Base-by-base conservation (phyloP, 73 alveolate species). In the Paramecium tetraurelia region DNA sequence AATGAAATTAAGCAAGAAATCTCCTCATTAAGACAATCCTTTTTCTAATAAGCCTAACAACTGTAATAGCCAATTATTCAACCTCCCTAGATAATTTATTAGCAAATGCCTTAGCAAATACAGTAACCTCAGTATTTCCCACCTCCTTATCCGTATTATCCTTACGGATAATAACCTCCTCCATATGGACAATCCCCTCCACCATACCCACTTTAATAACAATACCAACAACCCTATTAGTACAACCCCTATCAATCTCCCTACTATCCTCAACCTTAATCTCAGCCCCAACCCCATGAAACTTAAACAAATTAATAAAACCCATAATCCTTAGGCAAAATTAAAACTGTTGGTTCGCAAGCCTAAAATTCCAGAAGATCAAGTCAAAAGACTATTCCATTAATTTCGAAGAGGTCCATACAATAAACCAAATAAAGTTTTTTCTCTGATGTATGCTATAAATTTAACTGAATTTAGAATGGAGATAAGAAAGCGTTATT, bases 51-150 rank as follows among this genome's bases (percentile, higher is more conserved):
- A 36, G 29, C 48, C 6, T 80, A 41, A 80, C 24, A 80, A 44
- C 76, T 27, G 12, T 38, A 80, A 80, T 46, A 80, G 33, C 70
- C 70, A 22, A 22, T 43, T 3, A 10, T 11, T 9, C 29, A 80
- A 22, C 57, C 46, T 24, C 90, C 90, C 20, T 80, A 80, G 29
- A 44, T 80, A 16, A 41, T 31, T n/a, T 80, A 80, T 80, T 22
- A 41, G 5, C 16, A 80, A 27, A 20, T 43, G 20, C 90, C 70
- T 40, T 40, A 40, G 10, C 90, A 50, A 12, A 1, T 38, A 3
- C 20, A 75, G n/a, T 3, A 75, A 75, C 87, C 87, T 75, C 9
- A 35, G 33, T 75, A 75, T 35, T n/a, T 21, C 5, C 90, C 90
- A 20, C 44, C 70, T 41, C 87, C 87, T 36, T 12, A 29, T 75